These are phyloP conservation scores for Xylaria digitata DNA, from an alignment of 2,329 filamentous ascomycete species.

Conservation along the genomic window DNA sequence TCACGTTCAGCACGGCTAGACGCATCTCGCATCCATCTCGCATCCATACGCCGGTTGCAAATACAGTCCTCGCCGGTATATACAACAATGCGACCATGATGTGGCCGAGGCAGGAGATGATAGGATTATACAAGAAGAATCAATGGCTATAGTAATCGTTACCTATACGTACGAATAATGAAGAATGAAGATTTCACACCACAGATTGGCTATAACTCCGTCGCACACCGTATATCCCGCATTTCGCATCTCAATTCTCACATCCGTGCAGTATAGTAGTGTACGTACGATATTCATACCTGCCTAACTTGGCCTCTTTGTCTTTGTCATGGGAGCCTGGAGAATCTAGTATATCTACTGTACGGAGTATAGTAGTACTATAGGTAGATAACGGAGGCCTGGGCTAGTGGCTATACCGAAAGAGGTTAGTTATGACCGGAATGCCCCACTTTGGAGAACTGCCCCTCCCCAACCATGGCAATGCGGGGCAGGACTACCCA, in stretches of 20 bases:
- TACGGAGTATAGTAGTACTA: too few species aligned
- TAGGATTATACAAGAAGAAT: slow-evolving; percentile 9
- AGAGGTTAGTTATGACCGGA: background rate
- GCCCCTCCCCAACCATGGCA: slow-evolving; percentile 31
- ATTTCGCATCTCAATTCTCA: background rate
- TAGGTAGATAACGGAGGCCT: background rate
- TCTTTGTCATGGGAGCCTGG: slow-evolving; percentile 6
- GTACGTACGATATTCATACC: background rate
- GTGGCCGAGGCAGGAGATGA: background rate
- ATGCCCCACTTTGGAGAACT: slow-evolving; percentile 20
- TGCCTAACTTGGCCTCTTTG: background rate
- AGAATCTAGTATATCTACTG: background rate
- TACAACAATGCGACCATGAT: slow-evolving; percentile 16
- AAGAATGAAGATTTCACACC: slow-evolving; percentile 20
- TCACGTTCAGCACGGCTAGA: slow-evolving; percentile 67
- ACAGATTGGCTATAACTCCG: background rate
- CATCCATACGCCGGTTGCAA: background rate
- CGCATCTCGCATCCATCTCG: background rate
- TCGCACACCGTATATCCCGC: background rate
- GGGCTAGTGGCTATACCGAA: background rate
- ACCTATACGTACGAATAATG: slow-evolving; percentile 26
- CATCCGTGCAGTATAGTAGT: background rate
- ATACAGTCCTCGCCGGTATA: background rate
- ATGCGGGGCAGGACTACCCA: slow-evolving; percentile 40
- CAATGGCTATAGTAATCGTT: slow-evolving; percentile 1